Base-by-base conservation (phyloP, 2,329 filamentous ascomycete species). In the Epichloe typhina region DNA sequence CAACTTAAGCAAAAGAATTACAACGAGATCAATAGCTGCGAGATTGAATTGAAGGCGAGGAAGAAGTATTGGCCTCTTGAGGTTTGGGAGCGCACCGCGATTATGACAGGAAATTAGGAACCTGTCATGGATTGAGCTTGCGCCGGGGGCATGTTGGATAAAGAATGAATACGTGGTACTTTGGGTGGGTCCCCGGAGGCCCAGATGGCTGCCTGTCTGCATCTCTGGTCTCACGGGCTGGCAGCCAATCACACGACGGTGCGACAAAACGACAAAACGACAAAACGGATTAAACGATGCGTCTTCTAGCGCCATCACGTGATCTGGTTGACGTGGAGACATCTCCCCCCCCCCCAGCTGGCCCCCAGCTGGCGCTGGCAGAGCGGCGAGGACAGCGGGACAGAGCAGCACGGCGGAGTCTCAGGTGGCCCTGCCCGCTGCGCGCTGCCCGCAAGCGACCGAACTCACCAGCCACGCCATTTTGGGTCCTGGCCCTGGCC, bases 401-500 rank as follows among this genome's bases (percentile, higher is more conserved):
- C 26, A 8, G 26, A 31, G 26, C 21, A 26, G n/a, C 4, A 5
- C 13, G 19, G 23, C n/a, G 46, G n/a, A 40, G 17, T 42, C 39
- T 36, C 47, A 23, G 40, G 17, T n/a, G 12, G 21, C 31, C 31
- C 31, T 31, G 31, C 8, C 31, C 31, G 9, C 31, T 31, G 31
- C 8, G 3, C 31, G 9, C 31, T 31, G 37, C 40, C 42, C 42
- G 50, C 50, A 54, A 46, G 49, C 46, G 51, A 45, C 51, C 36
- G 47, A 26, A 26, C 39, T 51, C 60, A 65, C 66, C 66, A 69
- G 66, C 66, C 66, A 69, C 66, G 62, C 61, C 61, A 61, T 69
- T 69, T 62, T 65, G 61, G 58, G 46, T 51, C 49, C 19, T 39
- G 17, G 17, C 17, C 17, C 17, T 19, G 17, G 17, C 17, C 17